Evolutionary conservation across 495 filamentous ascomycete genomes (phyloP), one percentile per base, ranked within the genome.

Genomic region (Parmelia sp.): DNA sequence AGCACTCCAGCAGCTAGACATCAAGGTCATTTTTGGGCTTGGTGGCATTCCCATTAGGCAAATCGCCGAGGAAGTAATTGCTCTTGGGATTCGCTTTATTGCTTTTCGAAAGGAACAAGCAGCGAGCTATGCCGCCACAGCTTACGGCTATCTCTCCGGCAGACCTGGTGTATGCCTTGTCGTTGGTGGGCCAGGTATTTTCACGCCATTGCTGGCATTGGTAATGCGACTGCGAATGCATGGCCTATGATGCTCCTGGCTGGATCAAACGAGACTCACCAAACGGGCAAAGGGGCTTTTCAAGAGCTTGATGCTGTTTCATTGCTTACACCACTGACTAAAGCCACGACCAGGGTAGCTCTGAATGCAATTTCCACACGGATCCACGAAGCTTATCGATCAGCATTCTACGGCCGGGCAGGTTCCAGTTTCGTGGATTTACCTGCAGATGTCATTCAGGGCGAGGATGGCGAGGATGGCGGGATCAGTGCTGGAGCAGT

Each of bases 31-130:
- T n/a, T n/a, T n/a, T n/a, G n/a, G n/a, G n/a, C n/a, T n/a, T n/a
- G n/a, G n/a, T n/a, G n/a, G n/a, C n/a, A n/a, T n/a, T n/a, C n/a
- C n/a, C n/a, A n/a, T n/a, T n/a, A n/a, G n/a, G n/a, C n/a, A 87
- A 57, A 85, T 87, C 29, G 85, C 84, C 33, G 84, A 87, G 70
- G 81, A 86, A 62, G 83, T 79, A 39, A 82, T 86, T 65, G 80
- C 83, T 40, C 70, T 85, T 33, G 84, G 84, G 3, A 86, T 88
- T 64, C 80, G 83, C 33, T 88, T 87, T 71, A 81, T 88, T 55
- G 84, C 76, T 37, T 88, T 88, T 68, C 73, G 86, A 17, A 88
- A 88, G 61, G 85, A 88, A 63, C 86, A 88, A 70, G 81, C 86
- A 12, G 84, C 83, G 25, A 79, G 78, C 63, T 87, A 87, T 76